Base-by-base conservation (phyloP, 306 rosid species). In the Fragaria iinumae region DNA sequence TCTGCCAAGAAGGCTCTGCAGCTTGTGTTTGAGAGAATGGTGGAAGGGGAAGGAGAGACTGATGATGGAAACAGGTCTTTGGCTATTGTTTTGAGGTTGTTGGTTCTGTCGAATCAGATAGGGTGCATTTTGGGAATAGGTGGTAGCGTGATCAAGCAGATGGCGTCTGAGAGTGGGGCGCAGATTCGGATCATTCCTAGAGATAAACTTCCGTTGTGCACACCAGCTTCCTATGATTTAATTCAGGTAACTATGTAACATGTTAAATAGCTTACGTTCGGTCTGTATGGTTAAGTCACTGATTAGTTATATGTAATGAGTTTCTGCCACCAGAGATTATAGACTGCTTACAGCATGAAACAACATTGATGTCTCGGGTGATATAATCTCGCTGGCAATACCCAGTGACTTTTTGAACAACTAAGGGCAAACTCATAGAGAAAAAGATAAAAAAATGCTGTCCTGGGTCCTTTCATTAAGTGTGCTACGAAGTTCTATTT, bases 121-220 rank as follows among this genome's bases (percentile, higher is more conserved):
- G 99, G 99, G 16, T 95, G 97, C 88, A 56, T 95, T 73, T 71
- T 95, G 80, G 97, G 99, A 32, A 95, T 88, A 80, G 97, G 96
- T 83, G 99, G 99, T 57, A 84, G 96, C 41, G 97, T 92, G 72
- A 88, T 91, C 81, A 96, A 90, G 85, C 87, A 85, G 76, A 89
- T 92, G 96, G 77, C 97, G 43, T 83, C 90, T 27, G 97, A 90
- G n/a, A 96, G 97, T 23, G 97, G 96, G 71, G 97, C 97, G 11
- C 98, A 92, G 69, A 91, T 92, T 77, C 85, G 96, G 70, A 92
- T 96, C 68, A 89, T 92, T 85, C 91, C 99, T 0, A 85, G 85
- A 81, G 98, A 92, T 75, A 91, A 96, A 79, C 89, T 92, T 77
- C 98, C 99, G 7, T 5, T 70, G 3, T 92, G 96, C 67, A 93